Evolutionary conservation across 1,139 yeast species (phyloP), one percentile per base, ranked within the genome.

Genomic region (Neolecta irregularis): DNA sequence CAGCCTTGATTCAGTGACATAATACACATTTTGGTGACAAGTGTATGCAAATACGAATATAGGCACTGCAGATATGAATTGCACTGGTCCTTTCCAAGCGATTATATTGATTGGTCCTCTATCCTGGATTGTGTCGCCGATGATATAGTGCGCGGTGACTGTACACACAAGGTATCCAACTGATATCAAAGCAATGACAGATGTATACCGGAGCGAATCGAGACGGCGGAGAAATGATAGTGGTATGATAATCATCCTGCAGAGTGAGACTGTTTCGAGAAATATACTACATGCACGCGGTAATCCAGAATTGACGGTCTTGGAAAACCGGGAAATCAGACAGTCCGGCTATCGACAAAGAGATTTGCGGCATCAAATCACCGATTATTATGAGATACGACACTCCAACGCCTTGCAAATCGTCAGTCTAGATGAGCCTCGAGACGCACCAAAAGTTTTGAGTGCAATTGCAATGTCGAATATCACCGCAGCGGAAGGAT

Each of bases 1-100:
- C 23, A 32, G 15, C 16, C 9, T 11, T 13, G 9, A 9, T 9
- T 20, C 15, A 15, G 15, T 4, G 9, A 35, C 42, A 33, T 33
- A 43, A 40, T 9, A 15, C 33, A 41, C 38, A 47, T 61, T 88
- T 60, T 88, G 95, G 46, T 88, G 92, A 43, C 96, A 92, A 1
- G 96, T 85, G 55, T 72, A 91, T 3, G 96, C 96, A 60, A 91
- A 81, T 12, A 88, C 78, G 40, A 88, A 71, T 45, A 88, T 77
- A n/a, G 94, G 92, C 49, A 88, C 71, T 4, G 93, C 75, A 24
- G 83, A 69, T 39, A 81, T 64, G 8, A 83, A 64, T 1, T 74
- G 73, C n/a, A 69, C 57, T 16, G 65, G 44, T 21, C 69, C 66
- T 18, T 35, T 24, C 15, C 29, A 43, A 18, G 13, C 39, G 30